Base-by-base conservation (phyloP, 2,329 filamentous ascomycete genomes). In the Akanthomyces uredinophilus region DNA sequence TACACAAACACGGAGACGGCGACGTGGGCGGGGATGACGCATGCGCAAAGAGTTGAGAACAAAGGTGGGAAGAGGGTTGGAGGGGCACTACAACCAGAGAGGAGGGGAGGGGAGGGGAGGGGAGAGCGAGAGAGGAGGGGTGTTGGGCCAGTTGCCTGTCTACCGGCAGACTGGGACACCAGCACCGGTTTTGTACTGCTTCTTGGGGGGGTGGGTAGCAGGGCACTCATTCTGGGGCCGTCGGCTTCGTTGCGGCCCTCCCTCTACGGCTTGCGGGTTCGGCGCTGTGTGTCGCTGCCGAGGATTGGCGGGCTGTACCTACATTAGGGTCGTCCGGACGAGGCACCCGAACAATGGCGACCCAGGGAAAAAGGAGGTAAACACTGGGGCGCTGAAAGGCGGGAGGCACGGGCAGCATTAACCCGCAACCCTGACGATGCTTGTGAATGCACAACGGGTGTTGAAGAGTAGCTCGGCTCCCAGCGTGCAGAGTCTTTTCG, bases 241-340 rank as follows among this genome's bases (percentile, higher is more conserved):
- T 27, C 41, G 39, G 39, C 41, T 46, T 41, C 53, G 29, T 56
- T 5, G 53, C 53, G 53, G 53, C 54, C 54, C 54, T 57, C 37
- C 39, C 54, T 47, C 20, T 35, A n/a, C 41, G 54, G 27, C 27
- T 37, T 57, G 46, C 35, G 56, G 56, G 29, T 22, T 49, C 44
- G 54, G 55, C 20, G 18, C 29, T 49, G 35, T 59, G 35, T 59
- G 16, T 59, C 56, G 41, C 54, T 56, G 44, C 41, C 41, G 32
- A 50, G 32, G 56, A 50, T 41, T 58, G 44, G 29, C 32, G 46
- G 56, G 35, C n/a, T 27, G 56, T 59, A 59, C 56, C 56, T 59
- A 59, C 56, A 59, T 59, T 59, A 59, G 56, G 56, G 56, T 50
- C 35, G 11, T 49, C 46, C 44, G 56, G 46, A 59, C 43, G 43